These are phyloP conservation scores for Dendrobium chrysotoxum DNA, from an alignment of 106 monocot genomes.

Conservation along the genomic window DNA sequence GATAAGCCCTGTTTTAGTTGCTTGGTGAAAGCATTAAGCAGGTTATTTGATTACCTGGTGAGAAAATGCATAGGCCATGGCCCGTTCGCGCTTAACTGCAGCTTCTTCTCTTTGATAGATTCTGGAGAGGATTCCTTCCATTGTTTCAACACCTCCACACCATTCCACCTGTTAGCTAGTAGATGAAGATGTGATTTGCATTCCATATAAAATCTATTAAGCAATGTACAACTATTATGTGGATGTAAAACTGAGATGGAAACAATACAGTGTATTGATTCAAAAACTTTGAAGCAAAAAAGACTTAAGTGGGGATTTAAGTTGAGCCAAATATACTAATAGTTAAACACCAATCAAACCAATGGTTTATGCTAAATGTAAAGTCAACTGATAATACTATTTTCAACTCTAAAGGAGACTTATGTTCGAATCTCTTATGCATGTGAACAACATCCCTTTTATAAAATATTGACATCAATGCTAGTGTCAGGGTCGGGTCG, in stretches of 20 bases:
- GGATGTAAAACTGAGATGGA: neutral
- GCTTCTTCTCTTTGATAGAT: constrained; percentile 86
- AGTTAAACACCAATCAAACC: neutral
- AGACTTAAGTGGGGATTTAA: neutral
- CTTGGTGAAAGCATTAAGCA: neutral
- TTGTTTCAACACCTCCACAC: constrained; percentile 81
- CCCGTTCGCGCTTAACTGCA: constrained; percentile 78
- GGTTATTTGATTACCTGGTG: constrained; percentile 53
- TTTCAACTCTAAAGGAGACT: too few relatives aligned
- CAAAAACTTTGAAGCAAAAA: neutral
- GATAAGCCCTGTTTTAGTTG: neutral
- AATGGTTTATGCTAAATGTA: too few relatives aligned
- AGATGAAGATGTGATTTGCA: neutral
- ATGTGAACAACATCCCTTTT: too few relatives aligned
- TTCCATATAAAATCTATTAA: neutral
- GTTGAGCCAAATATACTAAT: neutral
- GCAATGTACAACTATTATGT: neutral
- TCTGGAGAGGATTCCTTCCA: constrained; percentile 53
- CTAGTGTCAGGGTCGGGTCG: too few relatives aligned
- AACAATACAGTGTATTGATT: neutral
- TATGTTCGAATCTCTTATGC: too few relatives aligned
- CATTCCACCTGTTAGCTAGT: constrained; percentile 52
- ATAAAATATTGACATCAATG: too few relatives aligned
- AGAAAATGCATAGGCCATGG: constrained; percentile 85
- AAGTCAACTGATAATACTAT: too few relatives aligned